Base-by-base conservation (phyloP, 164 flowering plant species). In the Chimonanthus salicifolius region DNA sequence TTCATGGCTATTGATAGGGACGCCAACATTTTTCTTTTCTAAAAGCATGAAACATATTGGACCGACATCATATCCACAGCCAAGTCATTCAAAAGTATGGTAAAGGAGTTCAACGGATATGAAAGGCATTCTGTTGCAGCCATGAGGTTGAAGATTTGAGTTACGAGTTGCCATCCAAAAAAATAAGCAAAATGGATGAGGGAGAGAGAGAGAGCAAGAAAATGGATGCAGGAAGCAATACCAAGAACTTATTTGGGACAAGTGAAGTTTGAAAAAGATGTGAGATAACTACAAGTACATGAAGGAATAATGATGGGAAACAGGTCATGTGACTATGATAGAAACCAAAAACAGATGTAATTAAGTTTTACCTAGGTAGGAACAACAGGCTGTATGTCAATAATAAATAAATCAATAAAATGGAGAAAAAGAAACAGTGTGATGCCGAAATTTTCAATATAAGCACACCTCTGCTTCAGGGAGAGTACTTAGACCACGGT, bases 401-500 rank as follows among this genome's bases (percentile, higher is more conserved):
- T 9, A 51, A 51, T 51, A 51, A 10, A 10, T 9, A 51, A 9
- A 10, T 5, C 9, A 51, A 51, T 51, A 15, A 51, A 51, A 8
- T 11, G 9, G 58, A 51, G 13, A 15, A 51, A 51, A 9, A 51
- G 58, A 51, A 51, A 51, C 13, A 51, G 58, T 5, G 2, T 9
- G 51, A 49, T 49, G 7, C 67, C n/a, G 49, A 51, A 74, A 63
- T n/a, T n/a, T 11, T 3, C 6, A 49, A 68, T n/a, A 65, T n/a
- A 21, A 46, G 60, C 79, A 58, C n/a, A 94, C 99, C 97, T 94
- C 99, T 69, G 99, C 89, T 76, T 90, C 87, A 58, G 99, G 99
- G 48, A 94, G 95, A 20, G 90, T 92, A 78, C 33, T 87, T 10
- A 95, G 83, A 73, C 99, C 99, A 58, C 96, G 91, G 71, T 91